phyloP scores from a whole-genome alignment of 495 filamentous ascomycete species.

The Daldinia childiae region DNA sequence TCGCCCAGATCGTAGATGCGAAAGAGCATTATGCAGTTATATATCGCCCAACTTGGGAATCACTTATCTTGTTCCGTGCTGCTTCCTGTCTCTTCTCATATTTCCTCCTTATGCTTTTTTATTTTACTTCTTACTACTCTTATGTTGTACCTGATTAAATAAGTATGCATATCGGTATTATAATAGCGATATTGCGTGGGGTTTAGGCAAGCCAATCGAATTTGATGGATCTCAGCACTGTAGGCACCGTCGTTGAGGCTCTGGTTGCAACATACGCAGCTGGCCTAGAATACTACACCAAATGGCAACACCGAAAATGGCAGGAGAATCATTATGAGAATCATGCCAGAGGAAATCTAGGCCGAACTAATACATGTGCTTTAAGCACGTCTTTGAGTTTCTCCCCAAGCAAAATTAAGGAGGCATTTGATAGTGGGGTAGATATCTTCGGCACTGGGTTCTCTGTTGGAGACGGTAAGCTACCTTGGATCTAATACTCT shows the following conservation, averaged over 20 bases:
- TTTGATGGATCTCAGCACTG: conserved; percentile 47
- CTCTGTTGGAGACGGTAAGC: conserved; percentile 49
- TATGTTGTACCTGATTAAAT: background rate
- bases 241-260: conserved; percentile 45
- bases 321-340: conserved; percentile 35
- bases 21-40: background rate
- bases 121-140: background rate
- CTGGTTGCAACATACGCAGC: conserved; percentile 46
- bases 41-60: background rate
- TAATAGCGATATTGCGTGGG: conserved; percentile 10
- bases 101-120: background rate
- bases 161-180: conserved; percentile 3
- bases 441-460: conserved; percentile 52
- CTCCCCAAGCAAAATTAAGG: conserved; percentile 47
- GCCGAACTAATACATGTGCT: conserved; percentile 38
- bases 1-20: conserved; percentile 10
- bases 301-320: conserved; percentile 47
- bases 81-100: background rate
- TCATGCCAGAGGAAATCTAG: conserved; percentile 22
- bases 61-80: background rate
- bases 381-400: conserved; percentile 48
- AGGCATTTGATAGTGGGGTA: conserved; percentile 47
- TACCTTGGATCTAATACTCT: background rate
- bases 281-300: conserved; percentile 49
- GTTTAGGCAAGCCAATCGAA: conserved; percentile 19